A percentile compares a stretch with the other conserved stretches of the same genome.
These are phyloP conservation scores for Paramecium tetraurelia DNA, from an alignment of 73 alveolate genomes.

Conservation along the genomic window DNA sequence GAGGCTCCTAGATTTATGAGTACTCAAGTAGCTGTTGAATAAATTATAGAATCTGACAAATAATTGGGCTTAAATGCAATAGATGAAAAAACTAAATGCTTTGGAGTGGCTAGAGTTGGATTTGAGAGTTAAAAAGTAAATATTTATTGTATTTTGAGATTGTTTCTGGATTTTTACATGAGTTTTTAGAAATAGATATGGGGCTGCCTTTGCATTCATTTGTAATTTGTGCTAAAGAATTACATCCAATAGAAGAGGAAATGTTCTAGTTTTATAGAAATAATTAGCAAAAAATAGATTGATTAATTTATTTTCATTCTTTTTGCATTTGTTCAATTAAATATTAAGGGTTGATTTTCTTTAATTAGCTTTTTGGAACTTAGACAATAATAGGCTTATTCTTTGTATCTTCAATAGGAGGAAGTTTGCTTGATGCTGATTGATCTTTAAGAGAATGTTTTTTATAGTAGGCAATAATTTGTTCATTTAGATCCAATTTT, in stretches of 20 bases:
- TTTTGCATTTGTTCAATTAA: not conserved
- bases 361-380: not conserved
- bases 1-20: conserved; percentile 99
- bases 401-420: not conserved
- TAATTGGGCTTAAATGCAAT: conserved; percentile 67
- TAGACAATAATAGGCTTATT: not conserved
- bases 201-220: conserved; percentile 96
- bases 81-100: conserved; percentile 74
- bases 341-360: not conserved
- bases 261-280: conserved; percentile 69
- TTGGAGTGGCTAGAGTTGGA: conserved; percentile 96
- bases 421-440: not conserved
- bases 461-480: not conserved
- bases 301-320: conserved; percentile 6
- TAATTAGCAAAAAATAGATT: conserved; percentile 1
- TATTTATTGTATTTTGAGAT: not conserved
- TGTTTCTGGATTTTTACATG: conserved; percentile 78
- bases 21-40: conserved; percentile 80
- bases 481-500: conserved; percentile 11
- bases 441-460: not conserved
- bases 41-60: conserved; percentile 93
- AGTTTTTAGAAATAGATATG: conserved; percentile 79
- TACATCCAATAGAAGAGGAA: conserved; percentile 84
- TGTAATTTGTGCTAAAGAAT: conserved; percentile 90
- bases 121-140: conserved; percentile 72